These are phyloP conservation scores for Durotheca rogersii DNA, from an alignment of 495 filamentous ascomycete species.

Conservation along the genomic window DNA sequence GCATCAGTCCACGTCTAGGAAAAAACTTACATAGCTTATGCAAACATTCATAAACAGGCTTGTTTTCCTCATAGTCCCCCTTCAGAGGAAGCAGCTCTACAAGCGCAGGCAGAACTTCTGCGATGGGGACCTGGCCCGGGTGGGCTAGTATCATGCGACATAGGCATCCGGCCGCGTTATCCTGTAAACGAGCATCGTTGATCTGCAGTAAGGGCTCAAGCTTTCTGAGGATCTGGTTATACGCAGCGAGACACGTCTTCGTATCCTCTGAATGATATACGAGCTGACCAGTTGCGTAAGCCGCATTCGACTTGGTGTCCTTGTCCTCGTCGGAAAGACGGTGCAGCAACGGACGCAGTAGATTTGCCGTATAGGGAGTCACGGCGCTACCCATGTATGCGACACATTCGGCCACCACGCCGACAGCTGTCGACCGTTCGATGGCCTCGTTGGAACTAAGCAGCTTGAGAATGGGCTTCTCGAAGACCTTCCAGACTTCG, in stretches of 20 bases:
- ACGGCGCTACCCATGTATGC: conserved; percentile 76
- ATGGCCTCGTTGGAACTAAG: conserved; percentile 77
- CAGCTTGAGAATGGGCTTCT: conserved; percentile 85
- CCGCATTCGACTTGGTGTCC: conserved; percentile 92
- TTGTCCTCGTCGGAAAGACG: conserved; percentile 85
- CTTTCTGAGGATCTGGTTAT: conserved; percentile 72
- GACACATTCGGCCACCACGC: conserved; percentile 89
- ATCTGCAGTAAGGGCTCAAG: conserved; percentile 81
- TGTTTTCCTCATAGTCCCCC: conserved; percentile 97
- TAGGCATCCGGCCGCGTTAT: conserved; percentile 93
- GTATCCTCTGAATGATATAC: conserved; percentile 74
- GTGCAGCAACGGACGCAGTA: conserved; percentile 82
- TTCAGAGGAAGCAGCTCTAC: conserved; percentile 79
- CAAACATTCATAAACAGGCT: conserved; percentile 84
- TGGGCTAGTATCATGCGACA: conserved; percentile 86
- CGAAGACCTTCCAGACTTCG: conserved; percentile 90
- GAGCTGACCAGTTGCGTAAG: conserved; percentile 84
- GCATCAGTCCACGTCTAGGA: neutral
- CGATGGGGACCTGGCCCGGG: conserved; percentile 73
- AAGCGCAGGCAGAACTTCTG: conserved; percentile 78
- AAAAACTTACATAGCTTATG: conserved; percentile 74
- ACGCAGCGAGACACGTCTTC: conserved; percentile 68
- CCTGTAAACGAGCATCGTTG: conserved; percentile 73
- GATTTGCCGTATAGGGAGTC: conserved; percentile 70
- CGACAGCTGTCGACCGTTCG: conserved; percentile 86